phyloP scores from a whole-genome alignment of 148 eudicot genomes.

The Fagopyrum homotropicum region DNA sequence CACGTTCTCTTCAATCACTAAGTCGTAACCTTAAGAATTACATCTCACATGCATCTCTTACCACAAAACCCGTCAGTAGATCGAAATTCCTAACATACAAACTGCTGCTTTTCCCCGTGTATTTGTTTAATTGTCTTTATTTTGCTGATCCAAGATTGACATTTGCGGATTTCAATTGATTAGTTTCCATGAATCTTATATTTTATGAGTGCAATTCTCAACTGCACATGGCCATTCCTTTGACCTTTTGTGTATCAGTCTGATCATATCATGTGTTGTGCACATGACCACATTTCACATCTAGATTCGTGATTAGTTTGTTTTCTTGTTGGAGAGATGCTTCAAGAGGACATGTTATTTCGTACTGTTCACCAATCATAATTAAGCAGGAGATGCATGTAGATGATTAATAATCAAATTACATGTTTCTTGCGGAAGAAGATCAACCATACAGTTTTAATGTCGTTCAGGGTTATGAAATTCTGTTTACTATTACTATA shows the following conservation, averaged over 20 bases:
- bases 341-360: background rate
- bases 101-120: constrained; percentile 16
- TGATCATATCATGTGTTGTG: constrained; percentile 20
- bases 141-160: background rate
- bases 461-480: background rate
- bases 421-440: background rate
- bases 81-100: constrained; percentile 19
- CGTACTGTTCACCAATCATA: background rate
- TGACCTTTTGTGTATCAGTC: constrained; percentile 26
- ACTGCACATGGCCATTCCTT: constrained; percentile 26
- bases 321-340: background rate
- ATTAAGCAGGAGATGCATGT: background rate
- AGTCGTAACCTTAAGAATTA: constrained; percentile 20
- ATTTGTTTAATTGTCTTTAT: constrained; percentile 12
- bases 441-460: background rate
- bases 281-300: constrained; percentile 23
- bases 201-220: background rate
- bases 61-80: constrained; percentile 27
- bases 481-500: background rate
- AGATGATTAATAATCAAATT: background rate
- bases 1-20: constrained; percentile 33
- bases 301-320: constrained; percentile 10
- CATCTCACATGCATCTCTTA: constrained; percentile 42
- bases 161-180: background rate
- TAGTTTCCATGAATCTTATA: background rate